Conservation (phyloP, 352 stramenopile species). For the Phytophthora fragariaefolia region DNA sequence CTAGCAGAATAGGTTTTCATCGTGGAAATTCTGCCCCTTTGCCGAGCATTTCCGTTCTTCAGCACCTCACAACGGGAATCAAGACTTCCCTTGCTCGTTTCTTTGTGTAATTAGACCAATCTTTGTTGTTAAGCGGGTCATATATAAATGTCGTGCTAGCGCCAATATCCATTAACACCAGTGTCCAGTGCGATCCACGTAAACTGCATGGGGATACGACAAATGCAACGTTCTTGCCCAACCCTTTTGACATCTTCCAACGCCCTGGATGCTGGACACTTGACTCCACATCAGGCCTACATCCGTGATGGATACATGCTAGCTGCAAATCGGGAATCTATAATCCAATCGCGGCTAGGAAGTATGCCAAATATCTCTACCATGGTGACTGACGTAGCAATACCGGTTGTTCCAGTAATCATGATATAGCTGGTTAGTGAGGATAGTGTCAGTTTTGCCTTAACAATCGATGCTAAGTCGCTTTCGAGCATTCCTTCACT, state of each 20-base stretch:
- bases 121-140: slow-evolving; percentile 3
- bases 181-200: not conserved
- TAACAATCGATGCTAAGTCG: too few species aligned
- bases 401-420: not conserved
- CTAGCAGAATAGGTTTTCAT: not conserved
- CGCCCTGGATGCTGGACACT: not conserved
- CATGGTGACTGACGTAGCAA: slow-evolving; percentile 3
- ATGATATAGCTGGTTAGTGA: too few species aligned
- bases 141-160: slow-evolving; percentile 2
- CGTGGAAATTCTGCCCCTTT: not conserved
- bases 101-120: not conserved
- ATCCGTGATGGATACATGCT: slow-evolving; percentile 5
- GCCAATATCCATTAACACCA: not conserved
- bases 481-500: too few species aligned
- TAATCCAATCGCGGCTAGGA: slow-evolving; percentile 2
- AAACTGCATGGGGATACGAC: slow-evolving; percentile 5
- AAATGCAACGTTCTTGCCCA: not conserved
- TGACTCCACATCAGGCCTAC: not conserved
- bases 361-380: not conserved
- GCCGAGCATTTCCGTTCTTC: not conserved
- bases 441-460: too few species aligned
- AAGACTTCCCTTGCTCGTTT: not conserved
- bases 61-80: not conserved
- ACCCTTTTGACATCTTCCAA: not conserved
- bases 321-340: slow-evolving; percentile 7